Evolutionary conservation across 2,329 filamentous ascomycete genomes (phyloP).

Genomic region (Passalora sequoiae): DNA sequence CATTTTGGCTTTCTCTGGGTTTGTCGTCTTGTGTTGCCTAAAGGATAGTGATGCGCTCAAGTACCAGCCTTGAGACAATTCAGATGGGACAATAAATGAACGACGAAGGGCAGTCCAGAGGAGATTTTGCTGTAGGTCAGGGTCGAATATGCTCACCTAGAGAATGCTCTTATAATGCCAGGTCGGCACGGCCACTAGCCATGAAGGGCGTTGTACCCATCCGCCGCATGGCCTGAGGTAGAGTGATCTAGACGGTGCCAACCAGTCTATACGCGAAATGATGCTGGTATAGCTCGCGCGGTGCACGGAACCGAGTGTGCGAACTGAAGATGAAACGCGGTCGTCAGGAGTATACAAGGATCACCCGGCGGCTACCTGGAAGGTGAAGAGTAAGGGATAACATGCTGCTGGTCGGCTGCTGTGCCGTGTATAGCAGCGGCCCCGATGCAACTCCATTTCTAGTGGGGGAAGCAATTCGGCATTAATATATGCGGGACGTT

Average conservation of each 20-base stretch:
- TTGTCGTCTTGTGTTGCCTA: not conserved
- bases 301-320: not conserved
- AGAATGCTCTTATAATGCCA: not conserved
- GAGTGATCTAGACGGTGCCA: not conserved
- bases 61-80: constrained; percentile 2
- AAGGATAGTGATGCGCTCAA: not conserved
- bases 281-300: not conserved
- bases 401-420: no score
- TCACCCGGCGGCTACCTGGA: no score
- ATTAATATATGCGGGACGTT: no score
- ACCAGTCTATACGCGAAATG: not conserved
- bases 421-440: no score
- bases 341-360: not conserved
- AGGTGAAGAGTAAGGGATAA: no score
- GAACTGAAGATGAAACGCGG: not conserved
- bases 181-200: not conserved
- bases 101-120: not conserved
- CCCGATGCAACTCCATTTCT: no score
- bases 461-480: no score
- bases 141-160: not conserved
- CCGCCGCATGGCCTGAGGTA: not conserved
- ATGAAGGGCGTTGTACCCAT: not conserved
- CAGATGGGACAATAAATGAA: not conserved
- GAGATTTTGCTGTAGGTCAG: not conserved
- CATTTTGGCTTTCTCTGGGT: not conserved